These are phyloP conservation scores for Chalaropsis thielavioides DNA, from an alignment of 2,329 filamentous ascomycete genomes.

Conservation along the genomic window DNA sequence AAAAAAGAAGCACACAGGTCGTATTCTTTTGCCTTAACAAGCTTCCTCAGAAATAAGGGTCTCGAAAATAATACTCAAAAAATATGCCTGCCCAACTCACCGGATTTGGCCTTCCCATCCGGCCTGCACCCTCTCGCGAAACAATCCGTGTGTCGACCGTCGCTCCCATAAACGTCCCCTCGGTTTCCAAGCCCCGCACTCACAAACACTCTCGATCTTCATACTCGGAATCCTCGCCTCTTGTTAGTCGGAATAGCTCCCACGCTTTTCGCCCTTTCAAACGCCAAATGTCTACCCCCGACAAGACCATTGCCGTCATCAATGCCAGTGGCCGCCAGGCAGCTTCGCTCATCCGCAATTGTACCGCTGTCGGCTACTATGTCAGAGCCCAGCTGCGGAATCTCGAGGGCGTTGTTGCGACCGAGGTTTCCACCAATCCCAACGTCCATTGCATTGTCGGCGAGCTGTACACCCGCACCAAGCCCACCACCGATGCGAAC, in stretches of 20 bases:
- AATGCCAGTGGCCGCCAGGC: constrained; percentile 94
- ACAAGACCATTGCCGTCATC: constrained; percentile 83
- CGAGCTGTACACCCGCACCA: constrained; percentile 45
- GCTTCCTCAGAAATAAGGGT: constrained; percentile 2
- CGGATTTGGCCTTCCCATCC: constrained; percentile 25
- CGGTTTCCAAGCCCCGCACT: constrained; percentile 22
- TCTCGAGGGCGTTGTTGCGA: constrained; percentile 71
- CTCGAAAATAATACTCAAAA: constrained; percentile 4
- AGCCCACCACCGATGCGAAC: constrained; percentile 32
- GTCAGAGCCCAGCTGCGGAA: constrained; percentile 87
- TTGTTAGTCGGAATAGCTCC: constrained; percentile 44
- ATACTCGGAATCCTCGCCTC: constrained; percentile 45
- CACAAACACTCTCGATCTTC: constrained; percentile 50
- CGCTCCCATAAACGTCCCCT: constrained; percentile 15
- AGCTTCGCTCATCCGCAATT: constrained; percentile 85
- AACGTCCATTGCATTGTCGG: constrained; percentile 56
- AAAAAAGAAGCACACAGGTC: not conserved
- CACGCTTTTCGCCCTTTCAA: constrained; percentile 46
- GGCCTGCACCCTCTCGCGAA: constrained; percentile 25
- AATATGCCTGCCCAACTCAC: constrained; percentile 25
- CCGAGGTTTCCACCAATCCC: constrained; percentile 67
- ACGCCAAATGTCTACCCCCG: constrained; percentile 42
- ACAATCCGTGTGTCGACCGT: constrained; percentile 15
- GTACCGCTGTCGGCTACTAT: constrained; percentile 81
- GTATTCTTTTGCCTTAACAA: not conserved